Percentiles rank a stretch among this genome's conserved stretches.
Conservation (phyloP, 441 rosid species). For the Corymbia citriodora region DNA sequence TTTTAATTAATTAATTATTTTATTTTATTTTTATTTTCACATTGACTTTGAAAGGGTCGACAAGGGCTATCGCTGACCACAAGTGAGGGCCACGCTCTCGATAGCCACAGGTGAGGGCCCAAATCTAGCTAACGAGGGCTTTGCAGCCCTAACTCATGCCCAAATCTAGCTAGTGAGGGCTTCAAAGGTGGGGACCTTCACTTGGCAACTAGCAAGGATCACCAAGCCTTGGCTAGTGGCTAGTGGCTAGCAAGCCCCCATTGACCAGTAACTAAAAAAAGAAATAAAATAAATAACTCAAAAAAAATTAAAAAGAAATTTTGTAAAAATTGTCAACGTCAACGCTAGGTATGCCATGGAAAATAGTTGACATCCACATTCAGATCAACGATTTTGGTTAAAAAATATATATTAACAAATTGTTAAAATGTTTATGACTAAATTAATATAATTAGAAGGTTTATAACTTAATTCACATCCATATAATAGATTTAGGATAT, state of each 20-base stretch:
- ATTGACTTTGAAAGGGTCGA: not conserved
- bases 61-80: not conserved
- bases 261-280: not conserved
- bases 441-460: not conserved
- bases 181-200: not conserved
- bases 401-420: not conserved
- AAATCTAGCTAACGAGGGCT: not conserved
- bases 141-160: not conserved
- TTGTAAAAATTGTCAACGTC: not conserved
- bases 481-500: not conserved
- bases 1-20: not conserved
- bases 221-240: not conserved
- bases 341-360: accelerated
- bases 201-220: not conserved
- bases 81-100: not conserved
- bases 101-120: not conserved
- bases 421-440: not conserved
- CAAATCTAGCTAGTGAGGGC: not conserved
- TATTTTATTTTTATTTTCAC: not conserved
- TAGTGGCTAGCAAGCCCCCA: too few relatives aligned
- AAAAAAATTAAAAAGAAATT: not conserved
- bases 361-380: not conserved
- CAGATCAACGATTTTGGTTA: not conserved
- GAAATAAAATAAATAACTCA: not conserved
- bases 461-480: not conserved